Base-by-base conservation (phyloP, 805 yeast species). In the Zygosaccharomyces pseudorouxii region DNA sequence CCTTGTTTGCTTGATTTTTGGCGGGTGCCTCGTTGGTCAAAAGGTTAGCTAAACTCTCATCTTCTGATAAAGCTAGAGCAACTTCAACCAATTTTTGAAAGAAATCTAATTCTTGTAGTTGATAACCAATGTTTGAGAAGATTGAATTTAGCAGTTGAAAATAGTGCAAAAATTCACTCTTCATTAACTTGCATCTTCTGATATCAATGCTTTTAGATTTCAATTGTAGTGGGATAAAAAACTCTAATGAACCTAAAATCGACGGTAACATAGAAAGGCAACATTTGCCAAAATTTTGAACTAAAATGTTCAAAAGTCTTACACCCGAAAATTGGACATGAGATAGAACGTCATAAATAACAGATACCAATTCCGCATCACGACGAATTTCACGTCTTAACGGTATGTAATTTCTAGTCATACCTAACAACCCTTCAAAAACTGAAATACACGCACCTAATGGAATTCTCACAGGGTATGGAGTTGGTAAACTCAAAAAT, bases 61-160 rank as follows among this genome's bases (percentile, higher is more conserved):
- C 67, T 39, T 65, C 62, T 9, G 69, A 48, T 29, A 78, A 62
- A 23, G 70, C 51, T 38, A 83, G 60, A 0, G 86, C 73, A 16
- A 79, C 72, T 40, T 84, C 89, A 36, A 84, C 72, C 45, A 83
- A 68, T 54, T 83, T 77, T 42, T 76, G 71, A 46, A 85, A 61
- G 36, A 73, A 63, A 37, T 81, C 74, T 44, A 76, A 64, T 54
- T 84, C 89, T 27, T 69, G 66, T 25, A 72, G 55, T 16, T 70
- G 68, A 28, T 71, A 67, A 7, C 75, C 71, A 39, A 77, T 51
- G 3, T 62, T 49, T n/a, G 43, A 35, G 37, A 63, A 45, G 4
- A 59, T 42, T 19, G 43, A 28, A 42, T 55, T 58, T 4, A 55
- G 45, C n/a, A 62, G 36, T 4, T 55, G 41, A 37, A 68, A 56